A percentile compares a stretch with the other conserved stretches of the same genome.
Conservation (phyloP, 2,329 filamentous ascomycete species). For the Alternaria conjuncta region DNA sequence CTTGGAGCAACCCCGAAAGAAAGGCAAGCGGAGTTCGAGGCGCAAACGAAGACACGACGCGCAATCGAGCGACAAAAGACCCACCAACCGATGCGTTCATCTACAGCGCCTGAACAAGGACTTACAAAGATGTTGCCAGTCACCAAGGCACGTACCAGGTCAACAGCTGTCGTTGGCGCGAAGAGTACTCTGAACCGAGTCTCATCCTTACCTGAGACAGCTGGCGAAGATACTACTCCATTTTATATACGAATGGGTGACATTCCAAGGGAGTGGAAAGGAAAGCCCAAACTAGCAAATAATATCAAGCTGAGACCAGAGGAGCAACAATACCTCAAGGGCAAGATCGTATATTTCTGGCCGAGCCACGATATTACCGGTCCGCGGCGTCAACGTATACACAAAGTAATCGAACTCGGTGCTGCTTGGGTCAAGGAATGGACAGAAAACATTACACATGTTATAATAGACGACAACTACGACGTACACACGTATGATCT, state of each 20-base stretch:
- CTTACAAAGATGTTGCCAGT: slow-evolving; percentile 22
- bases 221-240: slow-evolving; percentile 17
- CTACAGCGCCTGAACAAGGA: slow-evolving; percentile 25
- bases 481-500: slow-evolving; percentile 65
- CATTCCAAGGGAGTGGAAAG: slow-evolving; percentile 22
- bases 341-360: slow-evolving; percentile 65
- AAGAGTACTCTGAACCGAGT: slow-evolving; percentile 27
- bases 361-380: slow-evolving; percentile 78
- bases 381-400: slow-evolving; percentile 72
- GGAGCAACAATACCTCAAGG: slow-evolving; percentile 41
- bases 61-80: slow-evolving; percentile 9
- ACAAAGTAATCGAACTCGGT: slow-evolving; percentile 69
- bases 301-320: slow-evolving; percentile 44
- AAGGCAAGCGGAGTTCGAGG: slow-evolving; percentile 33
- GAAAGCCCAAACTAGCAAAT: slow-evolving; percentile 35
- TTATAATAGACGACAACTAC: slow-evolving; percentile 82
- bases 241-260: slow-evolving; percentile 39
- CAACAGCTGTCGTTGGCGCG: not conserved
- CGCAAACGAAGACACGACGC: slow-evolving; percentile 26
- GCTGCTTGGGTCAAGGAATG: slow-evolving; percentile 71
- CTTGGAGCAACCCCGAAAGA: slow-evolving; percentile 41
- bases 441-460: slow-evolving; percentile 68
- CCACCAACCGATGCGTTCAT: slow-evolving; percentile 18
- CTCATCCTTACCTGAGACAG: slow-evolving; percentile 28
- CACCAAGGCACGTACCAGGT: slow-evolving; percentile 8